phyloP scores from a whole-genome alignment of 176 grass and related monocot genomes.

The Cocos nucifera region DNA sequence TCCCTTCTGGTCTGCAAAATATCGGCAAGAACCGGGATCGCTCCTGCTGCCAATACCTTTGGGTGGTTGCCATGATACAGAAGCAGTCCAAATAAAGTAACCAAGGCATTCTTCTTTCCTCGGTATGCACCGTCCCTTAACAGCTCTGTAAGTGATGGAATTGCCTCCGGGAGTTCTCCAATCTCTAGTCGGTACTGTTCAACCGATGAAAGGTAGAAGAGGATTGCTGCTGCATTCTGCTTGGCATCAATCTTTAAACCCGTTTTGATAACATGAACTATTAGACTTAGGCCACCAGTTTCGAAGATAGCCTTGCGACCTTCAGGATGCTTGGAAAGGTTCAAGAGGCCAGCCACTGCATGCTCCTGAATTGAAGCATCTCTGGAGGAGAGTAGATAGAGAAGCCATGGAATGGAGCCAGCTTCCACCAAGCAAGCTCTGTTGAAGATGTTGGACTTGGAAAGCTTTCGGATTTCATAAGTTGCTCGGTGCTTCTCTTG shows the following conservation, averaged over 20 bases:
- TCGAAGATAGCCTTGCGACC: slow-evolving; percentile 45
- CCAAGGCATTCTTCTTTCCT: slow-evolving; percentile 59
- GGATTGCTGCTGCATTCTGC: slow-evolving; percentile 70
- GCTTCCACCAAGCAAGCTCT: slow-evolving; percentile 60
- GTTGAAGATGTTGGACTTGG: slow-evolving; percentile 70
- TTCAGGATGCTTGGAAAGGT: slow-evolving; percentile 59
- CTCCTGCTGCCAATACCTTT: slow-evolving; percentile 37
- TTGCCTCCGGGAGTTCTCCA: slow-evolving; percentile 43
- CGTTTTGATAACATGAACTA: slow-evolving; percentile 45
- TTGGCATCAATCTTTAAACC: slow-evolving; percentile 34
- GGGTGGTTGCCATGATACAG: slow-evolving; percentile 21
- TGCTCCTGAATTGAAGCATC: slow-evolving; percentile 55
- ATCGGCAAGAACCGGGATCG: slow-evolving; percentile 29
- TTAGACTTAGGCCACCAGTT: slow-evolving; percentile 40
- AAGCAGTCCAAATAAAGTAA: slow-evolving; percentile 50
- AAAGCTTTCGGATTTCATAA: slow-evolving; percentile 56
- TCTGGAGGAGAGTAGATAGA: slow-evolving; percentile 42
- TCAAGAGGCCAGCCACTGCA: slow-evolving; percentile 43
- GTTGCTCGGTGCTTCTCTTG: slow-evolving; percentile 42
- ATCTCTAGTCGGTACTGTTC: slow-evolving; percentile 56
- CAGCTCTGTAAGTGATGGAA: slow-evolving; percentile 52
- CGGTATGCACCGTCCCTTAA: slow-evolving; percentile 38
- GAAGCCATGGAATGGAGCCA: slow-evolving; percentile 56
- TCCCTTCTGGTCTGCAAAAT: slow-evolving; percentile 25
- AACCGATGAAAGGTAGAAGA: slow-evolving; percentile 76